Base-by-base conservation (phyloP, 2,329 filamentous ascomycete species). In the Dactylella cylindrospora region DNA sequence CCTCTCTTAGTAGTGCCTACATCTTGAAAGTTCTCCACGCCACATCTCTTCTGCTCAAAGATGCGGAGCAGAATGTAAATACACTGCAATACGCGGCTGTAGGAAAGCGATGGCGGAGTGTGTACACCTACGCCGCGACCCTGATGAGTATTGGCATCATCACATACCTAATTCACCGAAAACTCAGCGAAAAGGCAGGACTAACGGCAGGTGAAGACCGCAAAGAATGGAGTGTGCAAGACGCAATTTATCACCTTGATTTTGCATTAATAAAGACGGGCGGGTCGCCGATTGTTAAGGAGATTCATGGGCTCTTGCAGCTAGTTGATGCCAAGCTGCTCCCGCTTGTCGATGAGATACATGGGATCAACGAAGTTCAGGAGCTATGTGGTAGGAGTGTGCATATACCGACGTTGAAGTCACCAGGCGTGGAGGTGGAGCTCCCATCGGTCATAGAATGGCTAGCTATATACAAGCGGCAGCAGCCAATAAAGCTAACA, bases 191-290 rank as follows among this genome's bases (percentile, higher is more conserved):
- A 6, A 12, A 17, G n/a, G n/a, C 12, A 9, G 15, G 29, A 3
- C 7, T n/a, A n/a, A 4, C 3, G 26, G 5, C 23, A 13, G 8
- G n/a, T 10, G 10, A 38, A 31, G 15, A 23, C 25, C 13, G 20
- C 5, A 29, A 35, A 20, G 28, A 45, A 22, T 62, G 57, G 57
- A 39, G 22, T 6, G 26, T 31, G 15, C 57, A 62, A 13, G 57
- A 62, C 50, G 29, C 31, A 2, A 62, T 62, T 4, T 49, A 54
- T 13, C 57, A 62, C 22, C 35, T 62, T n/a, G 57, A 62, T n/a
- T 62, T 62, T 33, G 57, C 49, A 4, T 23, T 62, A 5, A 62
- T 62, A 26, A 62, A 62, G 31, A 54, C 57, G 3, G 39, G 43
- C 10, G 57, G 49, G 13, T 62, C 49, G 57, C 49, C 57, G 2